A percentile compares a stretch with the other conserved stretches of the same genome.
phyloP scores from a whole-genome alignment of 2,329 filamentous ascomycete genomes.

The Xylaria sp. region DNA sequence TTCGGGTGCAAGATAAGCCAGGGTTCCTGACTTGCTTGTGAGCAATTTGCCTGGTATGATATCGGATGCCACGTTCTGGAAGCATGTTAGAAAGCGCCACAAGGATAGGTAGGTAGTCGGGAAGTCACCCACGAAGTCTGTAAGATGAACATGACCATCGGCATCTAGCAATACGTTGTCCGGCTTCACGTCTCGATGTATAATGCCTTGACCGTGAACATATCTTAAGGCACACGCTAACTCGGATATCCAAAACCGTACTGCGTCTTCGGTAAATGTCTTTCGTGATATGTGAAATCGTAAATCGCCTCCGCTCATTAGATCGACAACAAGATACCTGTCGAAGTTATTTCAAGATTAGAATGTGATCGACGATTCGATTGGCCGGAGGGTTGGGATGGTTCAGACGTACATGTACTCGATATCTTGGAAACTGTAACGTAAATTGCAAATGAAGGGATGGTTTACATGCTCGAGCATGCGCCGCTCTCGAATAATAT shows the following conservation, averaged over 20 bases:
- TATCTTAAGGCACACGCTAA: slow-evolving; percentile 91
- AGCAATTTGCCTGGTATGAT: slow-evolving; percentile 83
- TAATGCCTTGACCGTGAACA: slow-evolving; percentile 86
- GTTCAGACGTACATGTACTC: slow-evolving; percentile 85
- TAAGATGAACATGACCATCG: slow-evolving; percentile 94
- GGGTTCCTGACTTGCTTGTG: slow-evolving; percentile 94
- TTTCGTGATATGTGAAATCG: slow-evolving; percentile 98
- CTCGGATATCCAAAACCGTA: slow-evolving; percentile 97
- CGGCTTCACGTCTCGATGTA: slow-evolving; percentile 91
- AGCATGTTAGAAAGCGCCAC: slow-evolving; percentile 48
- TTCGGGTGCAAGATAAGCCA: slow-evolving; percentile 95
- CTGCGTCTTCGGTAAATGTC: slow-evolving; percentile 96
- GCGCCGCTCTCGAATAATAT: slow-evolving; percentile 95
- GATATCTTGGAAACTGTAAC: slow-evolving; percentile 99
- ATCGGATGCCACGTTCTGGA: slow-evolving; percentile 94
- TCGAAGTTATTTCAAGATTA: slow-evolving; percentile 57
- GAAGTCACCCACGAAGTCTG: slow-evolving; percentile 82
- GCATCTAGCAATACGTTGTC: slow-evolving; percentile 90
- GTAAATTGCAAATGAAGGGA: slow-evolving; percentile 96
- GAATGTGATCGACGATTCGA: slow-evolving; percentile 15
- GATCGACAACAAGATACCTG: slow-evolving; percentile 96
- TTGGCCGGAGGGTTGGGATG: slow-evolving; percentile 10
- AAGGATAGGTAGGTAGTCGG: background rate
- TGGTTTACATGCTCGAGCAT: slow-evolving; percentile 99
- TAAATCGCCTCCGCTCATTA: slow-evolving; percentile 97